Conservation (phyloP, 2,329 filamentous ascomycete species). For the Cadophora sp. region DNA sequence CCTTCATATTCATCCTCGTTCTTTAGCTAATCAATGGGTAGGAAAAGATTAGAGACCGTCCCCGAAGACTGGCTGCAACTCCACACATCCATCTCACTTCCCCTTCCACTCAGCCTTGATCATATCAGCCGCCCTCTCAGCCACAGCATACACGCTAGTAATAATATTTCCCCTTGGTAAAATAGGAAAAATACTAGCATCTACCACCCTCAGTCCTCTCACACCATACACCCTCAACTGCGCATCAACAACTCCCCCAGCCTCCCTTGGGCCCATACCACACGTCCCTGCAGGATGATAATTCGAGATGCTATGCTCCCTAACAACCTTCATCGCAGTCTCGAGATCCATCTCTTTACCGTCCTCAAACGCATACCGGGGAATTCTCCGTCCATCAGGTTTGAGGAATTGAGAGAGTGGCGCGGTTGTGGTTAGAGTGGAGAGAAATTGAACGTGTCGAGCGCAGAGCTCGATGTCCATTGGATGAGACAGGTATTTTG, state of each 20-base stretch:
- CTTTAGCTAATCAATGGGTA: not conserved
- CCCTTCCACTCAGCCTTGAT: conserved; percentile 8
- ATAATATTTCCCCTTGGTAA: conserved; percentile 13
- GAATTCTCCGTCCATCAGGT: conserved; percentile 20
- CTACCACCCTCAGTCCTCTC: conserved; percentile 18
- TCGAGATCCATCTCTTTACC: conserved; percentile 21
- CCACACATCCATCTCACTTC: not conserved
- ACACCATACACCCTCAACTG: conserved; percentile 34
- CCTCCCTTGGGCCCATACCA: conserved; percentile 32
- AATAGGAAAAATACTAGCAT: conserved; percentile 21
- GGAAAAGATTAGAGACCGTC: not conserved
- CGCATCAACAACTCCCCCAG: conserved; percentile 34
- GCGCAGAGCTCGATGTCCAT: conserved; percentile 48
- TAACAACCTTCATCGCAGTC: conserved; percentile 25
- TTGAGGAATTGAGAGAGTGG: conserved; percentile 22
- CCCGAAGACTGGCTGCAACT: not conserved
- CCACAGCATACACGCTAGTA: conserved; percentile 18
- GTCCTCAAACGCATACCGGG: conserved; percentile 11
- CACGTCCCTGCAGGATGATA: conserved; percentile 33
- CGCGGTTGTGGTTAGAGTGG: conserved; percentile 18
- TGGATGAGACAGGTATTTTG: conserved; percentile 51
- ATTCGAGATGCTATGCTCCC: conserved; percentile 19
- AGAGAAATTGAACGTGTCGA: conserved; percentile 20
- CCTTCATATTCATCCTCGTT: not conserved
- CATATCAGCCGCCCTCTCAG: conserved; percentile 16